These are phyloP conservation scores for Scutellaria baicalensis DNA, from an alignment of 257 asterid species.

Conservation along the genomic window DNA sequence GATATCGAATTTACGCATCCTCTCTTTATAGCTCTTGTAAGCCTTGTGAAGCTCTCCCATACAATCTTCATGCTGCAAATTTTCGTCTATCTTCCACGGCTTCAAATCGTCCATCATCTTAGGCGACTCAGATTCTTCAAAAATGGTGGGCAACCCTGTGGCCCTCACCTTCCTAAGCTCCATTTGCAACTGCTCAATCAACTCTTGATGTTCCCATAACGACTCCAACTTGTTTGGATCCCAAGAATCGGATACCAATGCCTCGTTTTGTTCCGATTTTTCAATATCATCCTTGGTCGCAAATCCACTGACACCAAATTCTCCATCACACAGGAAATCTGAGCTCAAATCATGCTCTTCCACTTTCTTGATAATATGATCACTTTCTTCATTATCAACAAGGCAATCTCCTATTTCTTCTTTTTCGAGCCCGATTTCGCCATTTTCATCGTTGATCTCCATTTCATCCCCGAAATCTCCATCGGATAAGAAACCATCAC, in stretches of 20 bases:
- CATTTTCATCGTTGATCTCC: conserved; percentile 6
- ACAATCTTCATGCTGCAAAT: conserved; percentile 44
- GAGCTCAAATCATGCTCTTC: conserved; percentile 8
- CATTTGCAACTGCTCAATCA: conserved; percentile 83
- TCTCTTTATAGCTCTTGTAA: conserved; percentile 69
- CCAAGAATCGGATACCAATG: conserved; percentile 12
- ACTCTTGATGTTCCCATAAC: conserved; percentile 93
- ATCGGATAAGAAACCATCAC: conserved; percentile 38
- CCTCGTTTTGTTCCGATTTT: conserved; percentile 18
- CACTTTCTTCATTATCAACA: background rate
- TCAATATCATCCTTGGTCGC: background rate
- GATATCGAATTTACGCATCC: conserved; percentile 82
- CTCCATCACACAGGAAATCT: conserved; percentile 31
- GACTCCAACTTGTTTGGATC: conserved; percentile 58
- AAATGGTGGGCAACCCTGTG: conserved; percentile 78
- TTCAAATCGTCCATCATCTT: conserved; percentile 62
- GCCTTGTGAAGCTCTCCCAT: conserved; percentile 66
- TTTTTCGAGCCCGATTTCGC: background rate
- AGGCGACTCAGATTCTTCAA: conserved; percentile 81
- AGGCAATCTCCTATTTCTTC: too few relatives aligned
- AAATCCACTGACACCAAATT: conserved; percentile 25
- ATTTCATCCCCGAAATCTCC: conserved; percentile 34
- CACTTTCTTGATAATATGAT: background rate
- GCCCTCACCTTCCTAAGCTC: conserved; percentile 69
- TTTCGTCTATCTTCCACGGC: conserved; percentile 80